Conservation (phyloP, 1,139 yeast genomes). For the Pneumocystis canis region DNA sequence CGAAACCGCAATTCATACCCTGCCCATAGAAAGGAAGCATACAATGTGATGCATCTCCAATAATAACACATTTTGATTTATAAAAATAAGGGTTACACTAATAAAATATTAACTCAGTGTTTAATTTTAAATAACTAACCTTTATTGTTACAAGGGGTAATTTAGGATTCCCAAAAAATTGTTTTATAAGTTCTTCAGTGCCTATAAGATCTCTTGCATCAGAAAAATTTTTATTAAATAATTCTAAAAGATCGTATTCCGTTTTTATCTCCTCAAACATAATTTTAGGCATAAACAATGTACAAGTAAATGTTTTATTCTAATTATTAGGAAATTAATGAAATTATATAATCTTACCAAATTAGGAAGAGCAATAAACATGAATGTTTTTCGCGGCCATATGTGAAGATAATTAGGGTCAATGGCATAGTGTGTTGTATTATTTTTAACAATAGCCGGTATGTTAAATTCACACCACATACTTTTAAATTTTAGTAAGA, state of each 20-base stretch:
- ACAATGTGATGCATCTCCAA: constrained; percentile 92
- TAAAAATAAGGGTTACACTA: constrained; percentile 56
- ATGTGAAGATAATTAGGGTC: constrained; percentile 74
- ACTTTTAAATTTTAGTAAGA: neutral
- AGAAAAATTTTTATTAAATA: constrained; percentile 50
- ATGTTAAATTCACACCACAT: neutral
- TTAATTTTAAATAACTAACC: constrained; percentile 1
- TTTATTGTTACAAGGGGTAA: constrained; percentile 52
- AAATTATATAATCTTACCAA: neutral
- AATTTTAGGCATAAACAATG: constrained; percentile 76
- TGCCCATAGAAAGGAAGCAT: constrained; percentile 98
- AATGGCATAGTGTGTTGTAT: constrained; percentile 31
- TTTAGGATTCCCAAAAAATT: constrained; percentile 49
- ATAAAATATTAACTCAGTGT: neutral
- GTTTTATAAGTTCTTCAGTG: constrained; percentile 34
- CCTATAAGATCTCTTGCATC: constrained; percentile 67
- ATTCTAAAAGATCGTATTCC: constrained; percentile 31
- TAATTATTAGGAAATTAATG: constrained; percentile 27
- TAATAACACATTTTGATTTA: constrained; percentile 46
- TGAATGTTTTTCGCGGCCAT: constrained; percentile 78
- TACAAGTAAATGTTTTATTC: constrained; percentile 56
- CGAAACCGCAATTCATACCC: constrained; percentile 94
- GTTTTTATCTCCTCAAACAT: constrained; percentile 39
- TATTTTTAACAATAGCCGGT: constrained; percentile 16
- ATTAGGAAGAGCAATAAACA: constrained; percentile 85